A percentile compares a stretch with the other conserved stretches of the same genome.
These are phyloP conservation scores for Alliaria petiolata DNA, from an alignment of 345 rosid species.

Conservation along the genomic window DNA sequence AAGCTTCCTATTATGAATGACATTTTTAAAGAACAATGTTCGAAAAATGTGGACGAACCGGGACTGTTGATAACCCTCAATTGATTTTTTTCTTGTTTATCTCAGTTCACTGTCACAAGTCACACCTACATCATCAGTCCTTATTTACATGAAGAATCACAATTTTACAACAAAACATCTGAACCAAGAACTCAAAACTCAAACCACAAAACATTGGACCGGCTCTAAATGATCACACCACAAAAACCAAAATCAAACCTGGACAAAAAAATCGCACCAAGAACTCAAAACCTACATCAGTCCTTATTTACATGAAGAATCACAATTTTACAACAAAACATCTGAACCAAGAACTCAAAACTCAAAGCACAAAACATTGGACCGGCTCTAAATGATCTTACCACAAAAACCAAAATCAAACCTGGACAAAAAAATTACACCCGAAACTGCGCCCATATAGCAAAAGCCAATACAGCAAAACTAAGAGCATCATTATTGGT, in stretches of 20 bases:
- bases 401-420: conserved; percentile 20
- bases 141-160: conserved; percentile 10
- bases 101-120: background rate
- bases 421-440: background rate
- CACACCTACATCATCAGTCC: background rate
- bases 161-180: background rate
- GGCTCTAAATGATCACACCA: conserved; percentile 18
- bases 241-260: conserved; percentile 18
- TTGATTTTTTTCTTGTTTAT: no score
- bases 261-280: conserved; percentile 13
- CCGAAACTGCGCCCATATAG: conserved; percentile 8
- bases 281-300: no score
- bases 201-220: conserved; percentile 11
- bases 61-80: no score
- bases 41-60: no score
- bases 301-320: conserved; percentile 8
- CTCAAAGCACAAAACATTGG: background rate
- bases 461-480: conserved; percentile 4
- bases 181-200: conserved; percentile 3
- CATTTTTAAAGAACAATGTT: no score
- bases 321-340: conserved; percentile 1
- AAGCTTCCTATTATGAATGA: no score
- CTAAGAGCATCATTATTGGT: no score
- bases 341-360: conserved; percentile 1
- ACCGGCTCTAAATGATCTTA: conserved; percentile 19